Evolutionary conservation across 2,329 filamentous ascomycete species (phyloP).

Genomic region (Fusarium sp.): DNA sequence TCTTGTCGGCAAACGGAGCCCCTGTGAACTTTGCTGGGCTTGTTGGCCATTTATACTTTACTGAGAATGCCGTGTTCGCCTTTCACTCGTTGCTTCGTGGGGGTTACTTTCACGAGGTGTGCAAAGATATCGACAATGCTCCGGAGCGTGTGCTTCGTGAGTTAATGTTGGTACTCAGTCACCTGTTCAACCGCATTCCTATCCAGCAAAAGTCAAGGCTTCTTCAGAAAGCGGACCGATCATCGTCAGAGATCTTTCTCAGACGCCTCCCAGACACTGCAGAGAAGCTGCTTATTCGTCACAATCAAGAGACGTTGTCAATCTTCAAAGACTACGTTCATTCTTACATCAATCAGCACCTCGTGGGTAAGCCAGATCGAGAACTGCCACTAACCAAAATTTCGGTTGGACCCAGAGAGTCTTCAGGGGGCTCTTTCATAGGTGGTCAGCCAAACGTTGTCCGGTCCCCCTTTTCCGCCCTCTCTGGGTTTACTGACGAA

Average conservation of each 20-base stretch:
- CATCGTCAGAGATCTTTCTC: constrained; percentile 76
- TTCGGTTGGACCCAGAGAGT: constrained; percentile 56
- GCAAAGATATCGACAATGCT: constrained; percentile 67
- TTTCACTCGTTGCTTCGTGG: constrained; percentile 81
- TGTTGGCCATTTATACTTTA: constrained; percentile 82
- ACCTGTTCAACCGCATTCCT: constrained; percentile 76
- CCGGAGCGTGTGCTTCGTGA: constrained; percentile 67
- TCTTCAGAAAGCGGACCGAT: constrained; percentile 65
- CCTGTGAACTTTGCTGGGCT: constrained; percentile 81
- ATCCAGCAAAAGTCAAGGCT: constrained; percentile 62
- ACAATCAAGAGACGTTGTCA: constrained; percentile 76
- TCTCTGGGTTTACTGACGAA: constrained; percentile 76
- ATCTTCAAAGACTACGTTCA: constrained; percentile 79
- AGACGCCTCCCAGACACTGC: constrained; percentile 73
- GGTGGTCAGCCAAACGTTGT: constrained; percentile 57
- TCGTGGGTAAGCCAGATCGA: constrained; percentile 65
- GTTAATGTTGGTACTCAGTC: constrained; percentile 77
- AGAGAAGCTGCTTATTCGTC: constrained; percentile 67
- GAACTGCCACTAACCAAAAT: constrained; percentile 71
- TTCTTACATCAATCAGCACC: constrained; percentile 77
- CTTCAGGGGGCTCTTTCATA: background rate
- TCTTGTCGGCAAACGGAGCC: constrained; percentile 72
- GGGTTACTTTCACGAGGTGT: constrained; percentile 77
- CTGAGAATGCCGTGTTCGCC: constrained; percentile 81
- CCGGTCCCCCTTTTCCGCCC: constrained; percentile 78